phyloP scores from a whole-genome alignment of 331 rosid genomes.

The Pyrus hybrid region DNA sequence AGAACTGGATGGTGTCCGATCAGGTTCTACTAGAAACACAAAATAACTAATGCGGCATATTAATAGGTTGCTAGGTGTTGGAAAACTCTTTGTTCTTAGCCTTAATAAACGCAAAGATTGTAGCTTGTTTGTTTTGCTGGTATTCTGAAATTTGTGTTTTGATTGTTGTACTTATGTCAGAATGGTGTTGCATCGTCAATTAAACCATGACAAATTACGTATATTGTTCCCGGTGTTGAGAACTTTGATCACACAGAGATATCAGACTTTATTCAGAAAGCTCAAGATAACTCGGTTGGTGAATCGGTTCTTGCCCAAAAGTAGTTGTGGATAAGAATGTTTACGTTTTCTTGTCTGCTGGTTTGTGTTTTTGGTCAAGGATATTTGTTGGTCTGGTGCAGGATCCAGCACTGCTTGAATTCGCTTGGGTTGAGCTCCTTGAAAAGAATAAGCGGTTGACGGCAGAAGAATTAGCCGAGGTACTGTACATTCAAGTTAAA shows the following conservation, averaged over 20 bases:
- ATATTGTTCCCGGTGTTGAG: constrained; percentile 78
- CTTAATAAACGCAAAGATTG: constrained; percentile 12
- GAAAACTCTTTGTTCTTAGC: constrained; percentile 19
- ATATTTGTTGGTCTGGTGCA: constrained; percentile 31
- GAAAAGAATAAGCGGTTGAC: constrained; percentile 80
- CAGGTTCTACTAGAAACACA: constrained; percentile 76
- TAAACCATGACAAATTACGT: constrained; percentile 86
- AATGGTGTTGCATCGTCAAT: constrained; percentile 80
- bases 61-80: constrained; percentile 92
- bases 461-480: constrained; percentile 86
- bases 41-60: constrained; percentile 74
- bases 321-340: background rate
- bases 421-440: constrained; percentile 94
- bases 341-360: background rate
- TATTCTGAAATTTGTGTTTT: constrained; percentile 12
- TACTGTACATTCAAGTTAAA: constrained; percentile 14
- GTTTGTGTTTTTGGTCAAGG: background rate
- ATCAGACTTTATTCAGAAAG: constrained; percentile 52
- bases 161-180: constrained; percentile 31
- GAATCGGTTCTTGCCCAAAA: constrained; percentile 19
- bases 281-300: constrained; percentile 62
- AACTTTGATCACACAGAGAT: constrained; percentile 69
- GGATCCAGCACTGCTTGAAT: constrained; percentile 83
- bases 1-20: constrained; percentile 99
- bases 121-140: background rate